Conservation (phyloP, 2,329 filamentous ascomycete species). For the Fusarium concolor region DNA sequence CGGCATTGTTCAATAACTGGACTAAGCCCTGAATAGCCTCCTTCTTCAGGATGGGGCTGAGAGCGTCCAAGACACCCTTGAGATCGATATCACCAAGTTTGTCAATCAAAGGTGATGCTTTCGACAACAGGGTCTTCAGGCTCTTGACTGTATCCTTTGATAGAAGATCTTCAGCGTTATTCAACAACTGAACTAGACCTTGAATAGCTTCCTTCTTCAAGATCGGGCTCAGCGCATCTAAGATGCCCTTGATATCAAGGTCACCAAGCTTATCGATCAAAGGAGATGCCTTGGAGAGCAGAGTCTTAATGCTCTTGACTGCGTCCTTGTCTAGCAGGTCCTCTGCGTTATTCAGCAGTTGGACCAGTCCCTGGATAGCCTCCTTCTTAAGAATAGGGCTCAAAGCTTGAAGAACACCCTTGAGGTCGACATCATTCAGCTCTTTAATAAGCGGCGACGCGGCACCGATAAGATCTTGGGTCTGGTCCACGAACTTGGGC, state of each 20-base stretch:
- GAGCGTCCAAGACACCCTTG: background rate
- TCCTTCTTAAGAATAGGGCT: constrained; percentile 19
- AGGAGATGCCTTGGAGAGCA: constrained; percentile 1
- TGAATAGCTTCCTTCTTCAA: constrained; percentile 23
- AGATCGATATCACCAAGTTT: background rate
- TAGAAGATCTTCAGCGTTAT: background rate
- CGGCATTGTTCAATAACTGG: constrained; percentile 3
- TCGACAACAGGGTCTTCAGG: background rate
- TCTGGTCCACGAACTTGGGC: constrained; percentile 38
- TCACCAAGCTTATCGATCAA: constrained; percentile 10
- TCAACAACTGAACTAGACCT: constrained; percentile 1
- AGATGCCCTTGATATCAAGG: background rate
- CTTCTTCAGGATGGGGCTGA: constrained; percentile 10
- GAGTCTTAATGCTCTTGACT: constrained; percentile 22
- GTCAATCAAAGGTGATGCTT: background rate
- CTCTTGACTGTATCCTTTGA: constrained; percentile 2
- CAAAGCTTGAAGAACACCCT: constrained; percentile 15
- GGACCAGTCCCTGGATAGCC: constrained; percentile 11
- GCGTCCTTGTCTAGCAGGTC: constrained; percentile 10
- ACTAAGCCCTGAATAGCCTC: constrained; percentile 6
- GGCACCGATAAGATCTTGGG: constrained; percentile 33
- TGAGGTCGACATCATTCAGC: constrained; percentile 19
- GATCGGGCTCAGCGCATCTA: constrained; percentile 1
- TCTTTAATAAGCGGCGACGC: constrained; percentile 23
- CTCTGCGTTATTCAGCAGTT: constrained; percentile 8